Evolutionary conservation across 306 rosid species (phyloP), one percentile per base, ranked within the genome.

Genomic region (Castanea mollissima): DNA sequence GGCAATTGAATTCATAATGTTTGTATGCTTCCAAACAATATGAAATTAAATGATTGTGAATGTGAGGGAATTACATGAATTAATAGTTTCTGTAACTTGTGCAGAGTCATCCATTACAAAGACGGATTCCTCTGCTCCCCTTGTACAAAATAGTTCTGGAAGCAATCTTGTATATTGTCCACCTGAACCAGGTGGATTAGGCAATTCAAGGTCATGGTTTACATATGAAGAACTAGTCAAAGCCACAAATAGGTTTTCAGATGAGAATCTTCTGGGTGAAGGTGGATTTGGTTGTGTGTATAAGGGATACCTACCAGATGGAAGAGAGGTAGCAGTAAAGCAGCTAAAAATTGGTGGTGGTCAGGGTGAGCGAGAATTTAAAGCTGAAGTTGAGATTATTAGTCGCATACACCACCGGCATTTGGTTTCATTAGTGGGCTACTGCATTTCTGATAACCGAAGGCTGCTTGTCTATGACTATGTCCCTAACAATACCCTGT

Each of bases 381-480:
- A 86, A 82, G 97, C 98, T 23, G 99, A 95, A 81, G 98, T 92
- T 21, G 93, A 95, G 83, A 95, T 83, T 77, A 92, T 95, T 74
- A 87, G 99, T 73, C 97, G 97, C 25, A 74, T 95, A 64, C 99
- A 95, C 83, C 99, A 95, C 81, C 99, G 98, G 58, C 96, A 95
- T 89, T 89, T 95, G 89, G 98, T 92, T 87, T 90, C 98, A 25
- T 75, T 93, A 57, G 99, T 88, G 34, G 99, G 99, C 72, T 93
- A 91, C 83, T 95, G 98, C 85, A 88, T 93, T 78, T 83, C 86
- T 52, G 96, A 89, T 19, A 79, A 46, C 80, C 89, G 86, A 83
- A 91, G 95, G 88, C 84, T 95, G 78, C 99, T 95, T 71, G 97
- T 95, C 82, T 95, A 92, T 81, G 97, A 95, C 69, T 95, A 86